Evolutionary conservation across 2,329 filamentous ascomycete species (phyloP), one percentile per base, ranked within the genome.

Genomic region (Penicillium sp.): DNA sequence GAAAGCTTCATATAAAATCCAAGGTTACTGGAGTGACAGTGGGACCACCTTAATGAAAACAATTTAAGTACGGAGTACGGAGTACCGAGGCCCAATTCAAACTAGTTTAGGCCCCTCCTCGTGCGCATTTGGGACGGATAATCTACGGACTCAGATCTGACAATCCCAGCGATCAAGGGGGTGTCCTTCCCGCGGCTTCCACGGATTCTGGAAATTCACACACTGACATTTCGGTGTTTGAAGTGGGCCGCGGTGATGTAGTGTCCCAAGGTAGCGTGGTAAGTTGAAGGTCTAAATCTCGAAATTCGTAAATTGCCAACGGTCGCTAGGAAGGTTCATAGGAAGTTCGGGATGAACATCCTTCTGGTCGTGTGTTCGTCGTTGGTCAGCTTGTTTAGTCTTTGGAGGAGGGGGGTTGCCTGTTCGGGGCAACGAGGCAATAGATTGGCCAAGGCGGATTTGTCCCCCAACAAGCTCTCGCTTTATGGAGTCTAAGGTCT

Each of bases 101-200:
- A 20, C 34, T 55, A 43, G 43, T 14, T 42, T 37, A 54, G 40
- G 18, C 3, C 29, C 18, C 5, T 26, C 51, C 52, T 55, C 52
- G 52, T 55, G 50, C 5, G 11, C 20, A 34, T 6, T 26, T 37
- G 24, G 38, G 13, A 37, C 16, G 24, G 31, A 34, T 43, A 43
- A 49, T 32, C 50, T 29, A 37, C 32, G 22, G 26, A 44, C 24
- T 44, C 32, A 46, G 53, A 55, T 55, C 53, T 55, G 48, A 52
- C 53, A 55, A 35, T 55, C 22, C 48, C 40, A 55, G 35, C 53
- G 47, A 55, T 55, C 48, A 51, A 55, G 47, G 53, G 53, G 53
- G 32, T 43, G 52, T 37, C 38, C 26, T 26, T 48, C 42, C 52
- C 52, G 45, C 3, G 38, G 31, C 52, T 44, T 50, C 45, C 22